Base-by-base conservation (phyloP, 2,329 filamentous ascomycete species). In the Fusarium brevicatenulatum region DNA sequence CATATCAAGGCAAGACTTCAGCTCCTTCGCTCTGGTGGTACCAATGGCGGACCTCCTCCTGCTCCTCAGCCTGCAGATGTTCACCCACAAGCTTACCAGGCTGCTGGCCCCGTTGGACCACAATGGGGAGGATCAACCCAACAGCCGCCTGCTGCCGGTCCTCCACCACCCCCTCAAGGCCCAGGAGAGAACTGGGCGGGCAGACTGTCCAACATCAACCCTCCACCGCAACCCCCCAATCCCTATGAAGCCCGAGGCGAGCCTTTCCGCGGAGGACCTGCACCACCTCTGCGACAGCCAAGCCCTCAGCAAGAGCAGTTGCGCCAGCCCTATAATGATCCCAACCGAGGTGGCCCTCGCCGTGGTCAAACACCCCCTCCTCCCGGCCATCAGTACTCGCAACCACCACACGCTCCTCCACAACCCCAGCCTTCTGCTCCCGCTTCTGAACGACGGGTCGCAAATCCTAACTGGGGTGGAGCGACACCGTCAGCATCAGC, bases 1-100 rank as follows among this genome's bases (percentile, higher is more conserved):
- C 95, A 98, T 82, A 98, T 99, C 86, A 98, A 98, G 83, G 95
- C 95, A 65, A 91, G 96, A 70, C 87, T 99, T 70, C 93, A 97
- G 80, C 87, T 99, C 52, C 89, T 99, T 64, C 93, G 96, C 66
- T 95, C 90, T 72, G 94, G 94, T 23, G 92, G 93, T 77, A 88
- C 91, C 70, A 92, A 90, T 79, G 91, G 93, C 68, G 86, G 92
- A 76, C 87, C 92, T 69, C 93, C 92, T 78, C 91, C 88, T 76
- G 93, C 92, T 57, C 95, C 95, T n/a, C 90, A 96, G 77, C 95
- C 96, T 12, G 95, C 97, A 78, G 96, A 99, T 82, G 95, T 98
- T 28, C 95, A 98, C 81, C 95, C 95, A 55, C 94, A 97, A 79
- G 93, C 95, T 11, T 98, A 98, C 78, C 95, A 97, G 82, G 90